phyloP scores from a whole-genome alignment of 78 protist species.

The Planoprotostelium fungivorum region DNA sequence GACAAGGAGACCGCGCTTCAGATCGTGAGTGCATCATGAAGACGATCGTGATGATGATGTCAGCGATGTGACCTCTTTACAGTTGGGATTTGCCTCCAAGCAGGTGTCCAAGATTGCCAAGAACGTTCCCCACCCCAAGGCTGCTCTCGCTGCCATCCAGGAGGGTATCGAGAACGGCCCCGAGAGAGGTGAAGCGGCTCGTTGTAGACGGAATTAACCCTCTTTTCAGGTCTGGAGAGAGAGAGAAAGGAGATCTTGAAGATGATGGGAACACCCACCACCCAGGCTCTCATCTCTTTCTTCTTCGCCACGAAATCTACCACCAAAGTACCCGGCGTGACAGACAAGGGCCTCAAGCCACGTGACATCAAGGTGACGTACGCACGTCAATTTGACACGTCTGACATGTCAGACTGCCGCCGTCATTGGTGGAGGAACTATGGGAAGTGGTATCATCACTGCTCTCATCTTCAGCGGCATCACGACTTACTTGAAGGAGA shows the following conservation, averaged over 20 bases:
- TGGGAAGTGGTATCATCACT: slow-evolving; percentile 54
- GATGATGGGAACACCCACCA: background rate
- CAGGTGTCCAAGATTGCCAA: background rate
- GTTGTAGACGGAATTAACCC: background rate
- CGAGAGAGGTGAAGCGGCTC: background rate
- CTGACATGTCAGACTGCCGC: background rate
- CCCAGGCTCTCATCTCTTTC: slow-evolving; percentile 4
- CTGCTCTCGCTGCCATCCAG: background rate
- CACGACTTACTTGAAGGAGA: slow-evolving; percentile 13
- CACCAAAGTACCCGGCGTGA: slow-evolving; percentile 6
- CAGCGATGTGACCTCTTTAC: background rate
- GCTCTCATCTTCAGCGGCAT: slow-evolving; percentile 5
- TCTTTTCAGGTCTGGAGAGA: background rate
- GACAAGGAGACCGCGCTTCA: background rate
- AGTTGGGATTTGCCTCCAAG: background rate
- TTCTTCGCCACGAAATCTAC: slow-evolving; percentile 17
- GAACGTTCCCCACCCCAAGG: background rate
- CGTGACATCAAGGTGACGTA: background rate
- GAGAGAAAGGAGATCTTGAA: background rate
- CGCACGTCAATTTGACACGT: background rate
- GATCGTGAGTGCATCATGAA: background rate
- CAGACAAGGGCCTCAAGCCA: slow-evolving; percentile 12
- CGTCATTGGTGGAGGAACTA: slow-evolving; percentile 45
- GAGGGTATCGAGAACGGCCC: slow-evolving; percentile 1
- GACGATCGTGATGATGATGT: background rate